Base-by-base conservation (phyloP, 495 filamentous ascomycete genomes). In the Daldinia bambusicola region DNA sequence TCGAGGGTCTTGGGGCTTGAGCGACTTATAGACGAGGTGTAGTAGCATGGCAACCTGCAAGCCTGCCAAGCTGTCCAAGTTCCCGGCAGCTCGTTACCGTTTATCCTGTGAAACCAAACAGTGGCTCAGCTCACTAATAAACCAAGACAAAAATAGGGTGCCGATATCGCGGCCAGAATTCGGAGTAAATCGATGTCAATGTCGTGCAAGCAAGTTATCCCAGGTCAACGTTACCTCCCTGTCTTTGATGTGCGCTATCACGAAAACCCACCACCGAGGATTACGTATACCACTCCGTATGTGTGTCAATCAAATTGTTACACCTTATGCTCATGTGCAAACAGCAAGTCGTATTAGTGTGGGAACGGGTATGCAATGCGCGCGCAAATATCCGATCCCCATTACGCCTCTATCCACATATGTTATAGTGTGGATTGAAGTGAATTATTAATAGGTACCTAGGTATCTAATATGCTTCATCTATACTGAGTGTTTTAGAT, bases 141-240 rank as follows among this genome's bases (percentile, higher is more conserved):
- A 62, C 1, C 3, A 3, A 41, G 40, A 45, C 22, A 58, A 10
- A 57, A 16, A 53, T 18, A 32, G 30, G 34, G 43, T 6, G 58
- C 62, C 68, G 68, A 71, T 66, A 43, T 71, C 58, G 63, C 68
- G 68, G 68, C 56, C 57, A 71, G 62, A 72, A 57, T 57, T 72
- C 60, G 69, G 64, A 51, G 58, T 16, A 43, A 62, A 26, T 26
- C 26, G 26, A 26, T 26, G 1, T 55, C 57, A 32, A 58, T 32
- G 38, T 63, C 31, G 55, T 67, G 60, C 51, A 63, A 60, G 45
- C 64, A 55, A 55, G 52, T 41, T 31, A 18, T 59, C n/a, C n/a
- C n/a, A n/a, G n/a, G n/a, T n/a, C 18, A 10, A 59, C 63, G 63
- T 48, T 18, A 32, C 52, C 30, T 58, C 48, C 59, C 52, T 18